Conservation (phyloP, 2,329 filamentous ascomycete genomes). For the Fusarium sp. region DNA sequence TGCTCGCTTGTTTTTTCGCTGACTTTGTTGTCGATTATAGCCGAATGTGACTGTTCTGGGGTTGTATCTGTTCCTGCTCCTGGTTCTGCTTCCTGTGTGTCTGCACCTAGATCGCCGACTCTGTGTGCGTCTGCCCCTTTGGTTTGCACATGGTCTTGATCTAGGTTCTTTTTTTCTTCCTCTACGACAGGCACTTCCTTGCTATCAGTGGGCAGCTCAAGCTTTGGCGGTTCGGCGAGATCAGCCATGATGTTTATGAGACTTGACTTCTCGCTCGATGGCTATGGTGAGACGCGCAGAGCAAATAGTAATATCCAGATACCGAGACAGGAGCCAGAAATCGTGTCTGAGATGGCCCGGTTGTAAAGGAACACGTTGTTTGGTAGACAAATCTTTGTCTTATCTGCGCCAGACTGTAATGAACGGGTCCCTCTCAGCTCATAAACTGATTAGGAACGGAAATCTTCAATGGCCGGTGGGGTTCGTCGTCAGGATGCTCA, state of each 20-base stretch:
- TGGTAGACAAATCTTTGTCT: neutral
- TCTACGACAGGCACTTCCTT: conserved; percentile 3
- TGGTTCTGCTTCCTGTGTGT: neutral
- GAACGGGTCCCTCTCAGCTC: conserved; percentile 7
- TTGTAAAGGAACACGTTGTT: neutral
- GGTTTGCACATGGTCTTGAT: conserved; percentile 17
- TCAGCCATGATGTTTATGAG: conserved; percentile 24
- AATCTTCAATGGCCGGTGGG: conserved; percentile 20
- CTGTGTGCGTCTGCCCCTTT: conserved; percentile 6
- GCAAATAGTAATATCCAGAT: neutral
- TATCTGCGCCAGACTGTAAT: neutral
- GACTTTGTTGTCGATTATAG: conserved; percentile 1
- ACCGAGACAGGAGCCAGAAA: neutral
- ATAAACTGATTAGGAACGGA: conserved; percentile 11
- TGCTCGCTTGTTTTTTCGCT: conserved; percentile 6
- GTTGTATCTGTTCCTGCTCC: conserved; percentile 5
- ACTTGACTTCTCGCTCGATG: neutral
- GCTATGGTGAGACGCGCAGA: neutral
- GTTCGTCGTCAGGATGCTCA: conserved; percentile 16
- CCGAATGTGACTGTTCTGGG: conserved; percentile 10
- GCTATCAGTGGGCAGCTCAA: conserved; percentile 17
- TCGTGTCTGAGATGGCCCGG: neutral
- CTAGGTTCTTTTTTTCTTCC: conserved; percentile 6
- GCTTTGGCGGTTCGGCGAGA: conserved; percentile 13
- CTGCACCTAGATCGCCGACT: neutral